phyloP scores from a whole-genome alignment of 2,329 filamentous ascomycete genomes.

The Westerdykella aurantiaca region DNA sequence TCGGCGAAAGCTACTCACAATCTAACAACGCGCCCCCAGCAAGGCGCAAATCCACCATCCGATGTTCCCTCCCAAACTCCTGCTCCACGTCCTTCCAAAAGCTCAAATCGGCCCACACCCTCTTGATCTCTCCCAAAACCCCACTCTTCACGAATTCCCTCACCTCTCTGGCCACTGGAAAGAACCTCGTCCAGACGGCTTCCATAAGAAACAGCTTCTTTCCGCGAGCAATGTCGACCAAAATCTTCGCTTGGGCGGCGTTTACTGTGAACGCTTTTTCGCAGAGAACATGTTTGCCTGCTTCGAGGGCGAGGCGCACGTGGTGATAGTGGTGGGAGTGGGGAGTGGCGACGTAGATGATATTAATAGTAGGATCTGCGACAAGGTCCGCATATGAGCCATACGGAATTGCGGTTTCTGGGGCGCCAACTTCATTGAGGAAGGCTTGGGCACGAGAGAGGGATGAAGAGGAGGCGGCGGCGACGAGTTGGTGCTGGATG shows the following conservation, averaged over 20 bases:
- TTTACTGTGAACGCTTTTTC: constrained; percentile 84
- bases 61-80: constrained; percentile 49
- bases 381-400: constrained; percentile 74
- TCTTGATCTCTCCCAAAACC: constrained; percentile 47
- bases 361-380: constrained; percentile 66
- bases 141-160: constrained; percentile 54
- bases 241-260: constrained; percentile 62
- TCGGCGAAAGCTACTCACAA: constrained; percentile 31
- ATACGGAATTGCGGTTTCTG: constrained; percentile 62
- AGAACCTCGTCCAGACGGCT: constrained; percentile 79
- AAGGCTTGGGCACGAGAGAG: constrained; percentile 61
- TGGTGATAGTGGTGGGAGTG: constrained; percentile 89
- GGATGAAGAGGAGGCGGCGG: constrained; percentile 69
- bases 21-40: constrained; percentile 75
- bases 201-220: constrained; percentile 48
- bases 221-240: constrained; percentile 62
- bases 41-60: constrained; percentile 73
- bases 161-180: constrained; percentile 71
- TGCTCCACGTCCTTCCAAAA: constrained; percentile 55
- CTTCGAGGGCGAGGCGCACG: constrained; percentile 69
- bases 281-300: constrained; percentile 77
- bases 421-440: constrained; percentile 57
- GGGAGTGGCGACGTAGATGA: constrained; percentile 79
- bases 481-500: constrained; percentile 64
- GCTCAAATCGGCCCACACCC: constrained; percentile 50